Conservation (phyloP, 1,139 yeast species). For the Fermentozyma sake region DNA sequence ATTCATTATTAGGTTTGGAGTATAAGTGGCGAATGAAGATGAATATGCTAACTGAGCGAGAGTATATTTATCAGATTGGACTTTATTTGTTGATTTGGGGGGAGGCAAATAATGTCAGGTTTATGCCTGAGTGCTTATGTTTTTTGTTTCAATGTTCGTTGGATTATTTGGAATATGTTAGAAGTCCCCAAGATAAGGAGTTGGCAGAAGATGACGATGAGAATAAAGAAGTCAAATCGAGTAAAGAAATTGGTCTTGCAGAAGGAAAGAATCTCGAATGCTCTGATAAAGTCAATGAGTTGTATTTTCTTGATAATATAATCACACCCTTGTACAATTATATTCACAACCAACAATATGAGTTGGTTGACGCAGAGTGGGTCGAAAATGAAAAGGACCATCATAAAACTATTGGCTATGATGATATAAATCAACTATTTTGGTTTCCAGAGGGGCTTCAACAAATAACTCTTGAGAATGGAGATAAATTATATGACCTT, state of each 20-base stretch:
- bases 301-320: conserved; percentile 29
- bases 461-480: conserved; percentile 40
- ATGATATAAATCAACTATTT: conserved; percentile 79
- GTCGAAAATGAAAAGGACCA: conserved; percentile 62
- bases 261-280: neutral
- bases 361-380: conserved; percentile 33
- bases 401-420: conserved; percentile 70
- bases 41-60: conserved; percentile 14
- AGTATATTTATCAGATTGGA: conserved; percentile 27
- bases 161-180: conserved; percentile 15
- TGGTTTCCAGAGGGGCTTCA: conserved; percentile 71
- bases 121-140: conserved; percentile 41
- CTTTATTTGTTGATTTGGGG: conserved; percentile 41
- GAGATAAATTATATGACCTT: conserved; percentile 38
- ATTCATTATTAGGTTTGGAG: conserved; percentile 14
- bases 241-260: neutral
- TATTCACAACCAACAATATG: conserved; percentile 41
- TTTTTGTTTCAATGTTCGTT: conserved; percentile 31
- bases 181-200: neutral
- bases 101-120: conserved; percentile 38
- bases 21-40: conserved; percentile 22
- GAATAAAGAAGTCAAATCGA: neutral
- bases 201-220: too few relatives aligned
- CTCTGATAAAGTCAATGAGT: too few relatives aligned
- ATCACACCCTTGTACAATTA: conserved; percentile 46